These are phyloP conservation scores for Scenedesmus sp. DNA, from an alignment of 163 green algal genomes.

Conservation along the genomic window DNA sequence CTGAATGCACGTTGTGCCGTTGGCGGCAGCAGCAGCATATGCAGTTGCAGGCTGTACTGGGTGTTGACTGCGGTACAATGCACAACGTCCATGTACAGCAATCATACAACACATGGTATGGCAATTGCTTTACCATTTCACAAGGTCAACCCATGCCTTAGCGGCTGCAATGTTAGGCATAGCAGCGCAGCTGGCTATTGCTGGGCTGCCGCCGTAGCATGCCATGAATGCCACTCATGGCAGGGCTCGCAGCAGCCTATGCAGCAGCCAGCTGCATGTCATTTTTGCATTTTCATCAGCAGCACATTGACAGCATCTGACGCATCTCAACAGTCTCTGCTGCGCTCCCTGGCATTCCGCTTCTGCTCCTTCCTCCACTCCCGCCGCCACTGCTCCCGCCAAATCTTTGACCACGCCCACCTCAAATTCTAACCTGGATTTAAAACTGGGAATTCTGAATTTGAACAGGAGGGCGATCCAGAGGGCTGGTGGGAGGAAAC, in stretches of 20 bases:
- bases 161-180: not conserved
- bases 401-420: not conserved
- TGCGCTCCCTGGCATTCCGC: not conserved
- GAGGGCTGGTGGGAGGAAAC: slow-evolving; percentile 93
- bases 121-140: not conserved
- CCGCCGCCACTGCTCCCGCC: not conserved
- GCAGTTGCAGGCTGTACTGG: not conserved
- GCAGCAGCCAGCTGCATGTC: not conserved
- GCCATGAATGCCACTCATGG: not conserved
- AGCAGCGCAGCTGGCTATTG: not conserved
- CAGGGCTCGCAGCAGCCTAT: not conserved
- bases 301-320: not conserved
- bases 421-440: not conserved
- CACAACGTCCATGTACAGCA: too few relatives aligned
- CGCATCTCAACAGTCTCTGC: not conserved
- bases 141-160: too few relatives aligned
- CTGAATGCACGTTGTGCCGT: not conserved
- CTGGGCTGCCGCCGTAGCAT: not conserved
- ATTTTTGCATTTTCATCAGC: not conserved
- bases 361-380: not conserved
- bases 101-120: not conserved
- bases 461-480: slow-evolving; percentile 77
- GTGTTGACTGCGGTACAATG: not conserved
- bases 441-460: not conserved
- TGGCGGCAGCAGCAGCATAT: slow-evolving; percentile 18